These are phyloP conservation scores for Mikania micrantha DNA, from an alignment of 129 eudicot species.

Conservation along the genomic window DNA sequence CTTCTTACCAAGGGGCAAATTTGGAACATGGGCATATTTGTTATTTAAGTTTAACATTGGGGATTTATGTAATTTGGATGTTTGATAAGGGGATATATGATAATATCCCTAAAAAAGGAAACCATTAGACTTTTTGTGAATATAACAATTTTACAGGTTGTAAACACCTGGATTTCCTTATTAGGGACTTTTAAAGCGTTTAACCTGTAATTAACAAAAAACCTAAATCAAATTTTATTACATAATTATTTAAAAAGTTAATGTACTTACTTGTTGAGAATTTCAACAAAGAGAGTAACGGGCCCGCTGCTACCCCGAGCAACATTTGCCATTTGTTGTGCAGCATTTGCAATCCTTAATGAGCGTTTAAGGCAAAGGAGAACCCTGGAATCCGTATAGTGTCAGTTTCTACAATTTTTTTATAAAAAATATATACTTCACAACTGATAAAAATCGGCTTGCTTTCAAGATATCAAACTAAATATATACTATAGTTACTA, in stretches of 20 bases:
- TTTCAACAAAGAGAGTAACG: conserved; percentile 89
- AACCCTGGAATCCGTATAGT: conserved; percentile 45
- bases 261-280: conserved; percentile 77
- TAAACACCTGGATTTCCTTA: background rate
- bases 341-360: conserved; percentile 95
- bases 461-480: background rate
- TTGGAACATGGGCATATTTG: no score
- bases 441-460: background rate
- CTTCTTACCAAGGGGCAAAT: no score
- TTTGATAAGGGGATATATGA: no score
- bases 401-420: background rate
- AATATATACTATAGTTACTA: background rate
- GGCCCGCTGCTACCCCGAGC: conserved; percentile 99
- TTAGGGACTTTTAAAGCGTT: background rate
- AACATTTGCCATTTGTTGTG: conserved; percentile 97
- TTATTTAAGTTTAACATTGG: no score
- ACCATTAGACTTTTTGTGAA: no score
- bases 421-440: background rate
- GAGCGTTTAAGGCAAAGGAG: conserved; percentile 94
- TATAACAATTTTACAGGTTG: background rate
- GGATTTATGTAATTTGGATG: no score
- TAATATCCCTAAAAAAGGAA: no score
- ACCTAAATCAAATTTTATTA: background rate
- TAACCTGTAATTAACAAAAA: background rate
- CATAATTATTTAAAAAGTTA: background rate